Conservation (phyloP, 1,284 basidiomycete species). For the Crepidotus sp. region DNA sequence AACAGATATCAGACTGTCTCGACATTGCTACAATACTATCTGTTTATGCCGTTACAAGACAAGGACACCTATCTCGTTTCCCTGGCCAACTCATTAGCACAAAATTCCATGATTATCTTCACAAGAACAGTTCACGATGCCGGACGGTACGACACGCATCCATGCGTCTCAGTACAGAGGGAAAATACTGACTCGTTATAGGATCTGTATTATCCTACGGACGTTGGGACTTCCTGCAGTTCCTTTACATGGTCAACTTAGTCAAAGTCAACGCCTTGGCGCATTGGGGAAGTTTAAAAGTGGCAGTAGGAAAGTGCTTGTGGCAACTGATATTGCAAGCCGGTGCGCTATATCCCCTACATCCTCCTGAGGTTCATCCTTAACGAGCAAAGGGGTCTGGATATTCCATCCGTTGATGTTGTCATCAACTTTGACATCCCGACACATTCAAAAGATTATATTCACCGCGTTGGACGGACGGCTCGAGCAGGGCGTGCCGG, state of each 20-base stretch:
- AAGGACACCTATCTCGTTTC: conserved; percentile 93
- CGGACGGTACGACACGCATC: conserved; percentile 49
- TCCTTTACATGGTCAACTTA: conserved; percentile 92
- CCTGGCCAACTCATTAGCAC: conserved; percentile 81
- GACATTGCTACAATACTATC: conserved; percentile 92
- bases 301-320: conserved; percentile 84
- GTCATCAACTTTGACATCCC: conserved; percentile 99
- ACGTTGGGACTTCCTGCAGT: conserved; percentile 92
- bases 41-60: conserved; percentile 86
- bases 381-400: conserved; percentile 64
- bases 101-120: conserved; percentile 94
- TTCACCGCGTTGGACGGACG: conserved; percentile 96
- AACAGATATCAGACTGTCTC: conserved; percentile 92
- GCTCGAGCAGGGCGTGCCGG: conserved; percentile 94
- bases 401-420: conserved; percentile 93
- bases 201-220: conserved; percentile 84
- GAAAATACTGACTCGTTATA: conserved; percentile 24
- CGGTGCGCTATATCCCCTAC: conserved; percentile 44
- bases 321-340: conserved; percentile 97
- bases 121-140: conserved; percentile 95
- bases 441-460: conserved; percentile 98
- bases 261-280: conserved; percentile 88
- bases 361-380: background rate
- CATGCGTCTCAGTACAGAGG: background rate
- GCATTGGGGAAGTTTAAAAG: conserved; percentile 96